Conservation (phyloP, 179 eudicot genomes). For the Silene noctiflora region DNA sequence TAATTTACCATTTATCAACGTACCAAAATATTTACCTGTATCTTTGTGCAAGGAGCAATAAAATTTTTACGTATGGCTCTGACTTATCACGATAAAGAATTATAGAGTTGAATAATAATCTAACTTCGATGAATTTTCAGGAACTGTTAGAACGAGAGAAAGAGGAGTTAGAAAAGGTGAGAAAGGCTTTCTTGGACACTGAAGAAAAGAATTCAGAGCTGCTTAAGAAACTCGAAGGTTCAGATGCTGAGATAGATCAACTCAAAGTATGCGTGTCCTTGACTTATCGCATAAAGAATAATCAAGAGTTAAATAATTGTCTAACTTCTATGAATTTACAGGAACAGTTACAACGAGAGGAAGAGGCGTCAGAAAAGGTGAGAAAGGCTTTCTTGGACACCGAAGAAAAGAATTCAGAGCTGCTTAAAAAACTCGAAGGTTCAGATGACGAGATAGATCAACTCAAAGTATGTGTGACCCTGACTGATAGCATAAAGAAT, state of each 20-base stretch:
- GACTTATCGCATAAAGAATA: neutral
- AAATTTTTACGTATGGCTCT: too few relatives aligned
- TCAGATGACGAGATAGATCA: conserved; percentile 49
- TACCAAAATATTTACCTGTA: neutral
- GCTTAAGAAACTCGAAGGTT: conserved; percentile 60
- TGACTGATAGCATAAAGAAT: too few relatives aligned
- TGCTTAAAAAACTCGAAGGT: conserved; percentile 63
- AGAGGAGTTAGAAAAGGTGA: conserved; percentile 55
- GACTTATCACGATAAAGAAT: too few relatives aligned
- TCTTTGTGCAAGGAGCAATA: neutral
- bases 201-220: conserved; percentile 60
- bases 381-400: conserved; percentile 48
- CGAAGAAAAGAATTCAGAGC: conserved; percentile 57
- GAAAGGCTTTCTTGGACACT: conserved; percentile 47
- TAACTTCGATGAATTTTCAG: neutral
- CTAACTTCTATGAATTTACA: conserved; percentile 29
- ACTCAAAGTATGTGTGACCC: too few relatives aligned
- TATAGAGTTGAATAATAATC: neutral
- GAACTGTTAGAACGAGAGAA: conserved; percentile 15
- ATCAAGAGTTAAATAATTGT: neutral
- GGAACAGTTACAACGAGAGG: conserved; percentile 54
- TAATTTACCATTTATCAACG: neutral
- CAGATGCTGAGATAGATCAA: conserved; percentile 49
- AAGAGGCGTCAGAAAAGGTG: conserved; percentile 55
- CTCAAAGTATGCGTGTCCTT: neutral